phyloP scores from a whole-genome alignment of 2,329 filamentous ascomycete genomes.

The Colletotrichum gloeosporioides region DNA sequence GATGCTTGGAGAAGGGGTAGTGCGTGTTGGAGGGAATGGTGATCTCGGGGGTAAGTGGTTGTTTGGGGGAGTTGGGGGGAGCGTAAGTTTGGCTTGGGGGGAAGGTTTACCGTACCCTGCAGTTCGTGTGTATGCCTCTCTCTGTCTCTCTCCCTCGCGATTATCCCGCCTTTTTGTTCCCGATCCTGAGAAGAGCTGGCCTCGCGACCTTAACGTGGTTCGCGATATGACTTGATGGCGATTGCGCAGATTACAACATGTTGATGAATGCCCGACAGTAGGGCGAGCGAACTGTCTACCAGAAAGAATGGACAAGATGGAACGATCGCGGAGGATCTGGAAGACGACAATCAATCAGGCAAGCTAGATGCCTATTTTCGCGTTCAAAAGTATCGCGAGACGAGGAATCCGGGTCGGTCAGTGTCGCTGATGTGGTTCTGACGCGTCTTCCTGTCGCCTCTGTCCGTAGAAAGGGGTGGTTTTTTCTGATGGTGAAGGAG shows the following conservation, averaged over 20 bases:
- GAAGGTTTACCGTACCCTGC: constrained; percentile 22
- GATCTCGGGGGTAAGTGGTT: neutral
- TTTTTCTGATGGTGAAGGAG: constrained; percentile 21
- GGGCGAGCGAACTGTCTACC: constrained; percentile 9
- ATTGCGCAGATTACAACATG: constrained; percentile 21
- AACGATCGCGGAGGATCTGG: neutral
- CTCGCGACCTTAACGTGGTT: constrained; percentile 20
- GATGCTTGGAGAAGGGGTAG: neutral
- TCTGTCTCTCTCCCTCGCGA: neutral
- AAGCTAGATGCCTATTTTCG: constrained; percentile 10
- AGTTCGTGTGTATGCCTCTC: constrained; percentile 1
- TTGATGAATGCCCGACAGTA: neutral
- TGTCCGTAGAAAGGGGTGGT: neutral
- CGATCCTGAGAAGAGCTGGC: neutral
- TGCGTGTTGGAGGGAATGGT: neutral
- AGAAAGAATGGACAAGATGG: constrained; percentile 18
- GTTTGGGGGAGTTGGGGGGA: neutral
- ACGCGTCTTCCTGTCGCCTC: constrained; percentile 16
- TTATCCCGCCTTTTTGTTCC: neutral
- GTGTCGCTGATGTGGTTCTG: constrained; percentile 8
- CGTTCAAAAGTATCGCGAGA: neutral
- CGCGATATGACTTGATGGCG: constrained; percentile 8
- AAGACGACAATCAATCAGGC: constrained; percentile 10
- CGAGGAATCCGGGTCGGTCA: neutral
- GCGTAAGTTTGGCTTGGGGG: constrained; percentile 17